Evolutionary conservation across 2,329 filamentous ascomycete species (phyloP).

Genomic region (Alternaria infectoria): DNA sequence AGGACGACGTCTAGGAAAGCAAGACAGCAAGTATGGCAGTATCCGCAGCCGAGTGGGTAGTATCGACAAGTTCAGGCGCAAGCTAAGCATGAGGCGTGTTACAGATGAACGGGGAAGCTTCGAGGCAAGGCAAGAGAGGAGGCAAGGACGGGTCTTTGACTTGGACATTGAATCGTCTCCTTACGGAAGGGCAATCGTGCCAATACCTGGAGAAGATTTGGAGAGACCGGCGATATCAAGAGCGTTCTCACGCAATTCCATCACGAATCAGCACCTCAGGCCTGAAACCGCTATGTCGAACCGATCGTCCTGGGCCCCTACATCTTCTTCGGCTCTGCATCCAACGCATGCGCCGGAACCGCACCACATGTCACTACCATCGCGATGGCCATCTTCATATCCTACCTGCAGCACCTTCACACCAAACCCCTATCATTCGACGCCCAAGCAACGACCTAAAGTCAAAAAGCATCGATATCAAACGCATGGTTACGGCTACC

Average conservation of each 20-base stretch:
- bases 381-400: not conserved
- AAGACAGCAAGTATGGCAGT: not conserved
- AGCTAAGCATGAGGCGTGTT: constrained; percentile 1
- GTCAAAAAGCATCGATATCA: not conserved
- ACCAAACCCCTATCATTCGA: not conserved
- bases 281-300: not conserved
- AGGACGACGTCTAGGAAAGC: not conserved
- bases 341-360: not conserved
- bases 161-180: not conserved
- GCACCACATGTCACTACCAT: not conserved
- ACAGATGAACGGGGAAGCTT: not conserved
- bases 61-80: not conserved
- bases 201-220: not conserved
- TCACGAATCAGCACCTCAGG: not conserved
- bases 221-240: not conserved
- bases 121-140: constrained; percentile 1
- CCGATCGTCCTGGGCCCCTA: not conserved
- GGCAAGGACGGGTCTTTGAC: not conserved
- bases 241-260: not conserved
- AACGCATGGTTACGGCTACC: not conserved
- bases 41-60: constrained; percentile 7
- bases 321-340: not conserved
- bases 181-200: not conserved
- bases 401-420: not conserved
- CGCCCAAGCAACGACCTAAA: not conserved